Percentiles rank a stretch among this genome's conserved stretches.
Conservation (phyloP, 2,329 filamentous ascomycete genomes). For the Ophiostoma populinum region DNA sequence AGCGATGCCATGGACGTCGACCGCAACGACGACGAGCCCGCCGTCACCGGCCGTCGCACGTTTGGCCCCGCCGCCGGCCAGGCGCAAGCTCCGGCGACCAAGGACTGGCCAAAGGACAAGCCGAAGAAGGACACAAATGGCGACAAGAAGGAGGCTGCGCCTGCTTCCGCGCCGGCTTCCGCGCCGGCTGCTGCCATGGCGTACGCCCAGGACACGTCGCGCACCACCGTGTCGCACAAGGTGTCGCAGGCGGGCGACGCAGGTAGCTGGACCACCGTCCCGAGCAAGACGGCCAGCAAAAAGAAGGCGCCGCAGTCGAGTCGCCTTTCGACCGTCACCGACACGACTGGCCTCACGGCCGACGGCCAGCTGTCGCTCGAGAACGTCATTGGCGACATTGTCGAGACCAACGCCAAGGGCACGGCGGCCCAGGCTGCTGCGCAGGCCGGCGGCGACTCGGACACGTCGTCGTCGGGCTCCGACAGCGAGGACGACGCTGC, state of each 20-base stretch:
- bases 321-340: not conserved
- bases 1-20: not conserved
- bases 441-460: constrained; percentile 20
- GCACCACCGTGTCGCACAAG: not conserved
- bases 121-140: not conserved
- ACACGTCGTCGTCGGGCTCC: constrained; percentile 9
- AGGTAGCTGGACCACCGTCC: constrained; percentile 6
- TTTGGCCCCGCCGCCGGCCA: constrained; percentile 6
- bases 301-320: constrained; percentile 3
- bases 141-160: not conserved
- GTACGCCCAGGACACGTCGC: not conserved
- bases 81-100: not conserved
- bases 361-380: constrained; percentile 4
- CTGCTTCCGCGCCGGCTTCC: not conserved
- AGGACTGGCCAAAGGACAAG: not conserved
- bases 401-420: constrained; percentile 3
- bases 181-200: not conserved
- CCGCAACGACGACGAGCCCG: not conserved
- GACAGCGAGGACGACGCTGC: constrained; percentile 6
- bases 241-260: constrained; percentile 4
- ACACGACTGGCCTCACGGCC: not conserved
- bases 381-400: constrained; percentile 1
- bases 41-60: constrained; percentile 11
- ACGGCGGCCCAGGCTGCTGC: not conserved
- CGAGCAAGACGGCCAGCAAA: not conserved